These are phyloP conservation scores for Saposhnikovia divaricata DNA, from an alignment of 129 eudicot genomes.

Conservation along the genomic window DNA sequence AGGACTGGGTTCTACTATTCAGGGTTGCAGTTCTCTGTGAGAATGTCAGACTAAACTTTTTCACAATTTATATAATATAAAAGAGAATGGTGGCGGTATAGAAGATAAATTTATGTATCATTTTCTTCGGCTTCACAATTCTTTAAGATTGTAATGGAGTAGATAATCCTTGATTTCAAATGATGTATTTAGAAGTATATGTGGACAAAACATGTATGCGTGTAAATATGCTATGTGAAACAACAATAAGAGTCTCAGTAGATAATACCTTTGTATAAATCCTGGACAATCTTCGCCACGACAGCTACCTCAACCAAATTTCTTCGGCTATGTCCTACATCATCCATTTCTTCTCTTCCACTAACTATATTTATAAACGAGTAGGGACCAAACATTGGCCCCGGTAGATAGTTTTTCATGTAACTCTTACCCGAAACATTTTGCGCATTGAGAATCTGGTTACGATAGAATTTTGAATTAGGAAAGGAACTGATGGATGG, in stretches of 20 bases:
- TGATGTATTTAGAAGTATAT: background rate
- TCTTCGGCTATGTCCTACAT: conserved; percentile 36
- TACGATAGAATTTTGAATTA: conserved; percentile 29
- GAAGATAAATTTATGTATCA: background rate
- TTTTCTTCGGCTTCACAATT: background rate
- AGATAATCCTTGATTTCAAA: background rate
- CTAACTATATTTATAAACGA: conserved; percentile 44
- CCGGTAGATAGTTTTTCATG: conserved; percentile 29
- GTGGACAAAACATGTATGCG: background rate
- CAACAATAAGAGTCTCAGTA: background rate
- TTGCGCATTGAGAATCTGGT: conserved; percentile 32
- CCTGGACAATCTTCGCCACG: conserved; percentile 38
- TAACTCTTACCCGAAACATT: conserved; percentile 24
- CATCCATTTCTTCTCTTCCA: conserved; percentile 59
- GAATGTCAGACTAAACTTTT: background rate
- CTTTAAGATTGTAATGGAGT: background rate
- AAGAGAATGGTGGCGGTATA: background rate
- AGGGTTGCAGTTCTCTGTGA: background rate
- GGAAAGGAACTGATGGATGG: conserved; percentile 51
- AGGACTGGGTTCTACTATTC: background rate
- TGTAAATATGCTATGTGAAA: background rate
- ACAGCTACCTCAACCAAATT: conserved; percentile 73
- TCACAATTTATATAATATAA: background rate
- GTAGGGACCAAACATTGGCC: conserved; percentile 44
- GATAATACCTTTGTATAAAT: conserved; percentile 42